Conservation (phyloP, 345 rosid species). For the Gossypium arboreum region DNA sequence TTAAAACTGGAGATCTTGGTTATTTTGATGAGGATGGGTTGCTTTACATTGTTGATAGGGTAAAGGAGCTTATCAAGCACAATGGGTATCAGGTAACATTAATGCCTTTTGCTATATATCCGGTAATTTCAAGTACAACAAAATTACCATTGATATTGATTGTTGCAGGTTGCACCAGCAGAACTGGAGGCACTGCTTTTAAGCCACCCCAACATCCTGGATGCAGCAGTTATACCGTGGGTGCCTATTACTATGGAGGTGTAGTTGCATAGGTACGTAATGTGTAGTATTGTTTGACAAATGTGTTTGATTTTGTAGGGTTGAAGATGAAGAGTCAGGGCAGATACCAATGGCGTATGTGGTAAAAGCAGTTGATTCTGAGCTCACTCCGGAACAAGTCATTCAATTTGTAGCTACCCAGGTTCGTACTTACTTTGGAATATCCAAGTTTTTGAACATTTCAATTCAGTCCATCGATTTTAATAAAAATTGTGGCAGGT, state of each 20-base stretch:
- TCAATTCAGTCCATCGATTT: background rate
- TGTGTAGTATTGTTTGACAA: background rate
- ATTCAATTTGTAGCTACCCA: constrained; percentile 52
- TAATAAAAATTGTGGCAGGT: constrained; percentile 34
- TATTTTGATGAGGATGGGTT: constrained; percentile 54
- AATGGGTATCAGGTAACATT: constrained; percentile 54
- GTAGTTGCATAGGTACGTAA: too few species aligned
- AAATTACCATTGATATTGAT: background rate
- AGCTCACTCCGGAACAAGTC: constrained; percentile 46
- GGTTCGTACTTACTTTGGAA: constrained; percentile 28
- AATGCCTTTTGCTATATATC: background rate
- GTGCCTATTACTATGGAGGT: constrained; percentile 11
- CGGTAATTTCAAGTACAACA: background rate
- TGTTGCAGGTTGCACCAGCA: constrained; percentile 57
- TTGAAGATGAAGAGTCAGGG: constrained; percentile 63
- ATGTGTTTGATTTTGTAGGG: constrained; percentile 21
- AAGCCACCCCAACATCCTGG: constrained; percentile 46
- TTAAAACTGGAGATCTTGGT: constrained; percentile 60
- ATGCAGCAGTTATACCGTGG: constrained; percentile 60
- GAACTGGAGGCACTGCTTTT: constrained; percentile 60
- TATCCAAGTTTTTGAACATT: background rate
- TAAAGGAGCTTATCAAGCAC: constrained; percentile 71
- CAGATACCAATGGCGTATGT: constrained; percentile 69
- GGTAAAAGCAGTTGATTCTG: constrained; percentile 40
- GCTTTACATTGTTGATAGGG: constrained; percentile 51